Percentiles rank a stretch among this genome's conserved stretches.
Conservation (phyloP, 805 yeast genomes). For the Metschnikowia peoriensis region DNA sequence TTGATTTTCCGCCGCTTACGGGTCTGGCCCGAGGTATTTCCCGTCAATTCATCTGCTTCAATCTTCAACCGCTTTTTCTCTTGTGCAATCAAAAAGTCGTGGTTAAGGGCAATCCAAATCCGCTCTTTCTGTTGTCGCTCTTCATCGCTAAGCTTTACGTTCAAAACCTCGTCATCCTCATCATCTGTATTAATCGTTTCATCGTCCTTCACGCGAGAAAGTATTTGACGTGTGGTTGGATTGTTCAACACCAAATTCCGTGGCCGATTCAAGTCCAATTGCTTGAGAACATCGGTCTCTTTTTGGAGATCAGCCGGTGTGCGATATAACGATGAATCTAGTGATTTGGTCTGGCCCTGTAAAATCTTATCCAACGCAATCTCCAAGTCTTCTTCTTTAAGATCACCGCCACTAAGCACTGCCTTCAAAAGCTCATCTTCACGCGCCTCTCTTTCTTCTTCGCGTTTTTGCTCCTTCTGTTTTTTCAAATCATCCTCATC, state of each 20-base stretch:
- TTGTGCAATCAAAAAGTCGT: slow-evolving; percentile 80
- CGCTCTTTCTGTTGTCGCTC: slow-evolving; percentile 74
- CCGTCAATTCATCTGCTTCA: slow-evolving; percentile 86
- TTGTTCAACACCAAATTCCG: slow-evolving; percentile 49
- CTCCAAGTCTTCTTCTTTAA: slow-evolving; percentile 26
- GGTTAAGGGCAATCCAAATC: slow-evolving; percentile 87
- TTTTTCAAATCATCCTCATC: background rate
- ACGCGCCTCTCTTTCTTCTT: slow-evolving; percentile 7
- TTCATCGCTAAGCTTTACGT: slow-evolving; percentile 59
- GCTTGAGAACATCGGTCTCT: slow-evolving; percentile 16
- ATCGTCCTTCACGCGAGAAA: slow-evolving; percentile 55
- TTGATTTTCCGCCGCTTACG: slow-evolving; percentile 41
- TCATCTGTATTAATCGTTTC: slow-evolving; percentile 62
- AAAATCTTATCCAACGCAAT: slow-evolving; percentile 16
- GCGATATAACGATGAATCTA: slow-evolving; percentile 20
- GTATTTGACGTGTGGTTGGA: slow-evolving; percentile 57
- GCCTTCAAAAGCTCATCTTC: slow-evolving; percentile 25
- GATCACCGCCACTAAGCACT: slow-evolving; percentile 31
- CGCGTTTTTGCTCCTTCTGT: background rate
- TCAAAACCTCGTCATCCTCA: slow-evolving; percentile 77
- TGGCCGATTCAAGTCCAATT: slow-evolving; percentile 32
- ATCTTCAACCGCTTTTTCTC: slow-evolving; percentile 78
- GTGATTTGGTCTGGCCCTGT: slow-evolving; percentile 21
- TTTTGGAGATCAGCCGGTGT: slow-evolving; percentile 20
- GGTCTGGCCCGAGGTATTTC: slow-evolving; percentile 51